Percentiles rank a stretch among this genome's conserved stretches.
Conservation (phyloP, 208 protist species). For the Acanthamoeba lenticulata region DNA sequence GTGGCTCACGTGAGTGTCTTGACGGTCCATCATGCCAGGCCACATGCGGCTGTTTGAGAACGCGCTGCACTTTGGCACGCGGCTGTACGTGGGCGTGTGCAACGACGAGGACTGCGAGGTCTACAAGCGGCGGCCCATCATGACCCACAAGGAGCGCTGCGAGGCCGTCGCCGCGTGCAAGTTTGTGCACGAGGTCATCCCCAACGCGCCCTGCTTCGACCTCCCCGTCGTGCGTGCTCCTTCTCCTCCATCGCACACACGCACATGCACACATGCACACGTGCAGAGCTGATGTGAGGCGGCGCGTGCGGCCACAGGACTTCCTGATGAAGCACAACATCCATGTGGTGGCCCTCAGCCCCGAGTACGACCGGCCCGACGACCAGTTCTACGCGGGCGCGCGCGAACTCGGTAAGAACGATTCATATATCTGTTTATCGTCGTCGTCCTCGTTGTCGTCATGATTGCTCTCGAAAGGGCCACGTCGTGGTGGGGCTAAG, state of each 20-base stretch:
- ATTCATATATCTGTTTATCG: too few species aligned
- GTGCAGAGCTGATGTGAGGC: too few species aligned
- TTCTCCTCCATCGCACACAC: too few species aligned
- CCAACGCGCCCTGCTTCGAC: constrained; percentile 89
- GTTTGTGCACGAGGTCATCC: constrained; percentile 92
- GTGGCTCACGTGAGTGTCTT: too few species aligned
- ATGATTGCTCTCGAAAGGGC: too few species aligned
- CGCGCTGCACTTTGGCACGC: constrained; percentile 90
- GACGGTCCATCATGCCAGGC: too few species aligned
- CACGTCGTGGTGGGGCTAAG: too few species aligned
- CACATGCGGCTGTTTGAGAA: constrained; percentile 87
- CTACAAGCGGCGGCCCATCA: constrained; percentile 94
- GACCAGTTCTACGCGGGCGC: constrained; percentile 28
- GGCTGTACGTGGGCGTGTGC: constrained; percentile 93
- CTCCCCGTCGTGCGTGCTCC: constrained; percentile 81
- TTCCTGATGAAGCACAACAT: constrained; percentile 94
- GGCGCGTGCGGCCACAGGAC: constrained; percentile 65
- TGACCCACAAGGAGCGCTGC: constrained; percentile 91
- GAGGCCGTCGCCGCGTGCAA: constrained; percentile 92
- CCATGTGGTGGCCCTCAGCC: constrained; percentile 92
- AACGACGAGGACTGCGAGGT: constrained; percentile 89
- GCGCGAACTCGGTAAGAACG: background rate
- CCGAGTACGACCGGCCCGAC: constrained; percentile 89
- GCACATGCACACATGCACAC: background rate
- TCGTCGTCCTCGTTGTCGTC: too few species aligned